phyloP scores from a whole-genome alignment of 768 basidiomycete genomes.

The Naganishia randhawae region DNA sequence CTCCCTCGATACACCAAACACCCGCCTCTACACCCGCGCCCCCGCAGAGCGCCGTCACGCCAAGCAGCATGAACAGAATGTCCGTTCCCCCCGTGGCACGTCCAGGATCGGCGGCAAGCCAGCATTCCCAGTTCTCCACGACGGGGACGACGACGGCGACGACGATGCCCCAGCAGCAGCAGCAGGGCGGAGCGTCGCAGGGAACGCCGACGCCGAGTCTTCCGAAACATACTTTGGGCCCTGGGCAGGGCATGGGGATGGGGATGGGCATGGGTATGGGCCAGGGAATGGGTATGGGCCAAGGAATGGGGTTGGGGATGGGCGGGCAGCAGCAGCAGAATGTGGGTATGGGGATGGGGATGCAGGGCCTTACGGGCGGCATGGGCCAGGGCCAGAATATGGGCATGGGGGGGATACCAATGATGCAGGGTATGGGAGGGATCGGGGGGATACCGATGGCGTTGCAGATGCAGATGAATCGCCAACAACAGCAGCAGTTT shows the following conservation, averaged over 20 bases:
- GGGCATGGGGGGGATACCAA: no score
- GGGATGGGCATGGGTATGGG: slow-evolving; percentile 18
- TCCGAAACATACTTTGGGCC: not conserved
- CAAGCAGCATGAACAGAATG: not conserved
- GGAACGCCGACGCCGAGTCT: slow-evolving; percentile 1
- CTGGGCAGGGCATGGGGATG: not conserved
- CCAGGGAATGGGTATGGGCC: not conserved
- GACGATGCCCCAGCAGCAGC: slow-evolving; percentile 11
- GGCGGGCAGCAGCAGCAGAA: slow-evolving; percentile 32
- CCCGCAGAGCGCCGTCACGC: not conserved
- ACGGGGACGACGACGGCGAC: no score
- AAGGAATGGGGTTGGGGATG: slow-evolving; percentile 1
- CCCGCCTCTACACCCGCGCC: not conserved
- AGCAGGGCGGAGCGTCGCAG: not conserved
- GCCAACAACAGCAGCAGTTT: slow-evolving; percentile 27
- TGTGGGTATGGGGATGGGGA: no score
- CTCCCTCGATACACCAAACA: not conserved
- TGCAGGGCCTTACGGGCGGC: no score
- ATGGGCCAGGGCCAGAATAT: no score
- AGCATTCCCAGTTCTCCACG: not conserved
- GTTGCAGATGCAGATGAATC: slow-evolving; percentile 6
- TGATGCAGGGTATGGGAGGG: no score
- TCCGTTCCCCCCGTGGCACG: not conserved
- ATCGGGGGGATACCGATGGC: no score
- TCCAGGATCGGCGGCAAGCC: slow-evolving; percentile 3